These are phyloP conservation scores for Eucalyptus pumila DNA, from an alignment of 345 rosid species.

Conservation along the genomic window DNA sequence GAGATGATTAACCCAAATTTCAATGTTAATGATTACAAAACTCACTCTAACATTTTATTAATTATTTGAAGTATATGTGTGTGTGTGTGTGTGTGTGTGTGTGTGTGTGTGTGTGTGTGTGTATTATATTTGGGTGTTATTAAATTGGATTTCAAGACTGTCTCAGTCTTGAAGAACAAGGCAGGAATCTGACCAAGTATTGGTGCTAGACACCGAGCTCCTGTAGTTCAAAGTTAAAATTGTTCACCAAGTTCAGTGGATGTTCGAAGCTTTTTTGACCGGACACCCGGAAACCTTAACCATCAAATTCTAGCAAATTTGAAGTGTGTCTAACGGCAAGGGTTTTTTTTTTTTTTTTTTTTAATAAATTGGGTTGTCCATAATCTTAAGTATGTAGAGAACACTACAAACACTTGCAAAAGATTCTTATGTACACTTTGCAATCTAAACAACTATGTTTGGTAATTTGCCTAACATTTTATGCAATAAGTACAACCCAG, in stretches of 20 bases:
- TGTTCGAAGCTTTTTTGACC: not conserved
- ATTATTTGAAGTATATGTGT: too few species aligned
- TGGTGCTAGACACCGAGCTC: too few species aligned
- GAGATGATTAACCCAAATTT: not conserved
- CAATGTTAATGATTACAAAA: not conserved
- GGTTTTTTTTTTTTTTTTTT: too few species aligned
- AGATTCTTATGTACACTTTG: not conserved
- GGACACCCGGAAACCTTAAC: not conserved
- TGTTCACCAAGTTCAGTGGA: not conserved
- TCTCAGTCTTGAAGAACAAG: not conserved
- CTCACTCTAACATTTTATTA: not conserved
- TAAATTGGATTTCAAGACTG: not conserved
- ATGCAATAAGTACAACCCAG: too few species aligned
- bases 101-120: too few species aligned
- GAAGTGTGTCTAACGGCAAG: not conserved
- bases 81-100: too few species aligned
- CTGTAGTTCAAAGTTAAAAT: not conserved
- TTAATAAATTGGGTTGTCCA: not conserved
- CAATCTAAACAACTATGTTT: not conserved
- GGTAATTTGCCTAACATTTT: not conserved
- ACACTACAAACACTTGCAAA: not conserved
- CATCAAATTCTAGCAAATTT: not conserved
- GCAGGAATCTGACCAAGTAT: not conserved
- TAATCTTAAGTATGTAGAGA: not conserved
- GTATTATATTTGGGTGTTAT: not conserved